phyloP scores from a whole-genome alignment of 129 eudicot genomes.

The sunflower (Helianthus annuus) region HanXRQr2.0-SUNRISE NC_035442.2:87967389-87967888 shows the following conservation, averaged over 20 bases:
- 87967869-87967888: background rate
- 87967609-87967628: background rate
- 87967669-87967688: conserved; percentile 39
- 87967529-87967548: background rate
- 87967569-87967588: background rate
- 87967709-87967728: background rate
- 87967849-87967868: background rate
- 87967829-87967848: background rate
- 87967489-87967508: no score
- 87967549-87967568: background rate
- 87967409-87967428: no score
- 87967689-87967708: conserved; percentile 2
- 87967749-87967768: conserved; percentile 6
- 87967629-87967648: conserved; percentile 31
- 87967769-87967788: background rate
- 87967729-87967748: conserved; percentile 41
- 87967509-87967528: background rate
- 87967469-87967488: no score
- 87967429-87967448: no score
- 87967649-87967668: conserved; percentile 52
- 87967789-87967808: background rate
- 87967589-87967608: background rate
- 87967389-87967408: no score
- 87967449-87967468: no score
- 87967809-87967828: background rate